phyloP scores from a whole-genome alignment of 441 rosid species.

The Corymbia calophylla region DNA sequence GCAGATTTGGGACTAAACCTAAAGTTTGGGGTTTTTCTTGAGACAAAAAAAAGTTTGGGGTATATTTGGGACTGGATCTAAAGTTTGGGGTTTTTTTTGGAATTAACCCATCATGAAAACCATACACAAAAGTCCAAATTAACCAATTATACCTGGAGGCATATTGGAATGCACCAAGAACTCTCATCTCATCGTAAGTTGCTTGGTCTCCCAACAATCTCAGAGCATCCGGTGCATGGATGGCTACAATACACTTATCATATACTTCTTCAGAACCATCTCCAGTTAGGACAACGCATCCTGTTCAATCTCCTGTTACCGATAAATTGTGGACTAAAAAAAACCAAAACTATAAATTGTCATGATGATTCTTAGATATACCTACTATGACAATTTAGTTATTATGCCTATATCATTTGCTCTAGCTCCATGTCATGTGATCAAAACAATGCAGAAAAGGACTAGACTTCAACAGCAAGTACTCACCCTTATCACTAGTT shows the following conservation, averaged over 20 bases:
- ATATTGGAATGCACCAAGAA: conserved; percentile 89
- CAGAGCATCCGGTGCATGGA: conserved; percentile 80
- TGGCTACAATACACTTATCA: conserved; percentile 47
- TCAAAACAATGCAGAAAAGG: background rate
- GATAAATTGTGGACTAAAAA: background rate
- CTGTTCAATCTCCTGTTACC: background rate
- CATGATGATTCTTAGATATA: background rate
- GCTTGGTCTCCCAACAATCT: conserved; percentile 51
- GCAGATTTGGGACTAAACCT: no score
- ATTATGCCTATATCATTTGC: background rate
- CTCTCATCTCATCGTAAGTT: conserved; percentile 64
- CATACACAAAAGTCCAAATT: background rate
- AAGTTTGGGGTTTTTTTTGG: no score
- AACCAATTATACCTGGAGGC: conserved; percentile 43
- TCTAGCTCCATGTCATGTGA: background rate
- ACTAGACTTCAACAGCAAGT: background rate
- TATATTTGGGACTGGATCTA: no score
- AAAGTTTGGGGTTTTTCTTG: no score
- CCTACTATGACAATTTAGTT: background rate
- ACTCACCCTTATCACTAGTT: conserved; percentile 33
- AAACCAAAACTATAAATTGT: background rate
- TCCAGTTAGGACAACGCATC: conserved; percentile 30
- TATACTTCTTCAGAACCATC: conserved; percentile 46
- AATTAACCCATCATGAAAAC: no score
- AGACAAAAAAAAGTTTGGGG: no score